Percentiles rank a stretch among this genome's conserved stretches.
These are phyloP conservation scores for Synchytrium microbalum DNA, from an alignment of 371 early-diverging fungal species.

Conservation along the genomic window DNA sequence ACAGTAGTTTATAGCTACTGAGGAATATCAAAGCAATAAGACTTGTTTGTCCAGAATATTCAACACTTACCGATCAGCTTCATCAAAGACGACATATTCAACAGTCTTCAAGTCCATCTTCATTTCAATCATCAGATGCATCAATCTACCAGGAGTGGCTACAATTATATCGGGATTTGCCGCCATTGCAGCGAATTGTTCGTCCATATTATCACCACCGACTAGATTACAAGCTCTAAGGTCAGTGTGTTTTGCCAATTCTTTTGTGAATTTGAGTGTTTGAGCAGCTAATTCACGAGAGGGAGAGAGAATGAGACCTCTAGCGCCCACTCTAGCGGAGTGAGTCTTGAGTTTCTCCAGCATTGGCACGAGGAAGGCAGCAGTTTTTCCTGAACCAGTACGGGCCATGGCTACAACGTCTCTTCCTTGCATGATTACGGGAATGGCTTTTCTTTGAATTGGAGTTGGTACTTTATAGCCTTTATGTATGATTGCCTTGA, in stretches of 20 bases:
- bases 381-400: slow-evolving; percentile 99
- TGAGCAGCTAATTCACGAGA: slow-evolving; percentile 96
- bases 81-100: slow-evolving; percentile 93
- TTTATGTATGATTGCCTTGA: slow-evolving; percentile 81
- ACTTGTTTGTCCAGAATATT: slow-evolving; percentile 87
- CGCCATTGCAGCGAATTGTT: slow-evolving; percentile 56
- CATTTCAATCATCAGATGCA: slow-evolving; percentile 90
- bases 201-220: slow-evolving; percentile 53
- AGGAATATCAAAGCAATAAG: slow-evolving; percentile 92
- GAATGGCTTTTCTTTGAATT: slow-evolving; percentile 96
- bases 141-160: slow-evolving; percentile 95
- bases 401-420: slow-evolving; percentile 99
- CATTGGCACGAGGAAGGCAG: slow-evolving; percentile 96
- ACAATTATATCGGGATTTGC: slow-evolving; percentile 78
- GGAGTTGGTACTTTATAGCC: slow-evolving; percentile 92
- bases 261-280: slow-evolving; percentile 57
- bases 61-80: slow-evolving; percentile 96
- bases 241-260: slow-evolving; percentile 12
- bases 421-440: slow-evolving; percentile 92
- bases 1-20: slow-evolving; percentile 78
- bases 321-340: slow-evolving; percentile 85
- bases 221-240: slow-evolving; percentile 20
- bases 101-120: slow-evolving; percentile 59
- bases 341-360: slow-evolving; percentile 84
- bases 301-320: slow-evolving; percentile 86